Evolutionary conservation across 2,329 filamentous ascomycete genomes (phyloP).

Genomic region (Apiospora koreana): DNA sequence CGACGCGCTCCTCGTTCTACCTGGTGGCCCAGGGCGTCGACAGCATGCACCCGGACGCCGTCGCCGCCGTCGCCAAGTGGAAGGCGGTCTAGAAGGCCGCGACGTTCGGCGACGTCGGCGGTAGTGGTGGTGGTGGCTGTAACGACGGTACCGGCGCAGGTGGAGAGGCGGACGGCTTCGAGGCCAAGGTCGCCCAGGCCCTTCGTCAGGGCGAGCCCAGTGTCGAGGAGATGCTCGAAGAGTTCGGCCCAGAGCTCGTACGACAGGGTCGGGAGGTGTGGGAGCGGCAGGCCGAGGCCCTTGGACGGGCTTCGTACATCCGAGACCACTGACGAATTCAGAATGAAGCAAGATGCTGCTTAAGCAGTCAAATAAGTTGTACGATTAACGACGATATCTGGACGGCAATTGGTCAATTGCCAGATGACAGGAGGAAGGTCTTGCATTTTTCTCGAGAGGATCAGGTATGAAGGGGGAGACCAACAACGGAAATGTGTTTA

Average conservation of each 20-base stretch:
- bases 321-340: background rate
- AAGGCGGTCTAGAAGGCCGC: conserved; percentile 39
- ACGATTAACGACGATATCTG: background rate
- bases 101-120: conserved; percentile 38
- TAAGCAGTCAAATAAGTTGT: background rate
- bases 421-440: background rate
- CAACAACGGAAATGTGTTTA: background rate
- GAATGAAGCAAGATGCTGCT: background rate
- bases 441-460: background rate
- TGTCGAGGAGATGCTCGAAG: background rate
- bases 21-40: conserved; percentile 47
- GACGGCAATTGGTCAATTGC: background rate
- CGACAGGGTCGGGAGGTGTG: background rate
- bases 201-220: background rate
- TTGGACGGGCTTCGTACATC: background rate
- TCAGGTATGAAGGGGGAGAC: too few relatives aligned
- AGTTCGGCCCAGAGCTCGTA: background rate
- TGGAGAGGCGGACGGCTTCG: background rate
- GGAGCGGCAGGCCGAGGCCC: background rate
- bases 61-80: conserved; percentile 39
- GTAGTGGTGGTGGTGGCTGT: too few relatives aligned
- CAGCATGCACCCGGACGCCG: conserved; percentile 31
- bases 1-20: conserved; percentile 52
- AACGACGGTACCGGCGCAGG: background rate
- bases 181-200: background rate